phyloP scores from a whole-genome alignment of 129 eudicot genomes.

The Tagetes erecta region DNA sequence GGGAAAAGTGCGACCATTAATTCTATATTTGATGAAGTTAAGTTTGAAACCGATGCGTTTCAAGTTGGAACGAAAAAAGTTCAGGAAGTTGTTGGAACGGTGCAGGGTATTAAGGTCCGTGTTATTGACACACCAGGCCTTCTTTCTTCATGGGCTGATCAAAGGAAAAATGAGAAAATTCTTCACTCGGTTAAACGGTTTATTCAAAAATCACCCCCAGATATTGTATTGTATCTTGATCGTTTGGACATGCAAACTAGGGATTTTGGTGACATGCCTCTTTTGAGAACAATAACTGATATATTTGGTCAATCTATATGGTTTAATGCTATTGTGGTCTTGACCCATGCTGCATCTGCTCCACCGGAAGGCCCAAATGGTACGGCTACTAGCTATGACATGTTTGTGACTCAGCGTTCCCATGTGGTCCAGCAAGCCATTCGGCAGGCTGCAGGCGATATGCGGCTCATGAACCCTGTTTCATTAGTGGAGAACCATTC shows the following conservation, averaged over 20 bases:
- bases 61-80: conserved; percentile 84
- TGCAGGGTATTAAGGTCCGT: conserved; percentile 92
- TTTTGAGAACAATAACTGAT: conserved; percentile 82
- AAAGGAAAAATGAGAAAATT: conserved; percentile 78
- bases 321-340: conserved; percentile 96
- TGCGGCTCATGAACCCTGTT: conserved; percentile 98
- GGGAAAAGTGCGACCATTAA: conserved; percentile 99
- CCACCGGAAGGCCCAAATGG: conserved; percentile 99
- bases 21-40: conserved; percentile 83
- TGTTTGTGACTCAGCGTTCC: conserved; percentile 97
- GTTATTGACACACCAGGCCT: conserved; percentile 97
- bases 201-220: conserved; percentile 90
- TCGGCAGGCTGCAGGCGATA: conserved; percentile 98
- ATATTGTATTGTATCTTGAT: conserved; percentile 92
- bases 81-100: conserved; percentile 96
- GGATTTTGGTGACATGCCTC: conserved; percentile 92
- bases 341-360: conserved; percentile 99
- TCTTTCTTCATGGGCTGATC: conserved; percentile 87
- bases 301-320: conserved; percentile 94
- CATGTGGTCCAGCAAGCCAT: conserved; percentile 96
- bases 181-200: conserved; percentile 75
- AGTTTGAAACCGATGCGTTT: conserved; percentile 82
- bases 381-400: conserved; percentile 82
- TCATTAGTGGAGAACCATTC: conserved; percentile 96
- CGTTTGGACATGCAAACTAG: conserved; percentile 91